These are phyloP conservation scores for Dictyostelium capitatum DNA, from an alignment of 78 protist species.

Conservation along the genomic window DNA sequence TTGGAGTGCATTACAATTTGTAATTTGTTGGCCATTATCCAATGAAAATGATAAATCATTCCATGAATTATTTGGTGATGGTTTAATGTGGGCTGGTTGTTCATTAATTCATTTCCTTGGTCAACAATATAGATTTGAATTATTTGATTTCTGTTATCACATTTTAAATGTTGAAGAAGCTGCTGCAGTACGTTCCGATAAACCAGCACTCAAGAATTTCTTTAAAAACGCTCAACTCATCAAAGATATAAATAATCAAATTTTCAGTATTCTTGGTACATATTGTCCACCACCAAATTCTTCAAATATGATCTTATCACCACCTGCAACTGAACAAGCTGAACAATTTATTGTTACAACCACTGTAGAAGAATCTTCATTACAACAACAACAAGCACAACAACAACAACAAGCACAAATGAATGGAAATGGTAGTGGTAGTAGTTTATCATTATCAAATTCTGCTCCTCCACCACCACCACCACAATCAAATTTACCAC, in stretches of 20 bases:
- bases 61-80: conserved; percentile 91
- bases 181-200: conserved; percentile 63
- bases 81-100: conserved; percentile 90
- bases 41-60: conserved; percentile 64
- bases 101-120: conserved; percentile 88
- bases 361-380: conserved; percentile 29
- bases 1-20: conserved; percentile 90
- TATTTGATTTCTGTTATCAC: conserved; percentile 90
- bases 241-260: conserved; percentile 76
- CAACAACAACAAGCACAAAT: neutral
- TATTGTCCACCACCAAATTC: conserved; percentile 77
- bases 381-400: conserved; percentile 9
- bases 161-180: conserved; percentile 83
- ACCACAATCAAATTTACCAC: conserved; percentile 23
- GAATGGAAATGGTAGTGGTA: neutral
- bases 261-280: conserved; percentile 68
- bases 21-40: conserved; percentile 65
- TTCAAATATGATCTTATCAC: conserved; percentile 67
- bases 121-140: conserved; percentile 86
- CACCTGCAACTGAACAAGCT: conserved; percentile 82
- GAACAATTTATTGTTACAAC: conserved; percentile 75
- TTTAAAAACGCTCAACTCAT: conserved; percentile 57
- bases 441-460: neutral
- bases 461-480: conserved; percentile 72
- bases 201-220: conserved; percentile 62